These are phyloP conservation scores for Litsea cubeba DNA, from an alignment of 164 flowering plant genomes.

Conservation along the genomic window DNA sequence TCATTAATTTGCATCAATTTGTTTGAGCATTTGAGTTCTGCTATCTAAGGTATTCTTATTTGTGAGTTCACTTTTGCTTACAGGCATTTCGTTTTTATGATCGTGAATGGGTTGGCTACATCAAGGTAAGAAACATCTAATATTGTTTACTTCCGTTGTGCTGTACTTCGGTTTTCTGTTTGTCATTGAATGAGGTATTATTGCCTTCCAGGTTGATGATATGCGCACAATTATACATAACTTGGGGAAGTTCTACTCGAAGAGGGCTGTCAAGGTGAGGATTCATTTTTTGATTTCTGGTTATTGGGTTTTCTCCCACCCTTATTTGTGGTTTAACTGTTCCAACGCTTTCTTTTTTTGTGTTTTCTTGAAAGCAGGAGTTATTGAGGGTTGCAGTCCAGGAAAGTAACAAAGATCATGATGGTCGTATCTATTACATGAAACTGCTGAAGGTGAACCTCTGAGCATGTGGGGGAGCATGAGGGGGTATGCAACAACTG, in stretches of 20 bases:
- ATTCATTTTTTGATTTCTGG: not conserved
- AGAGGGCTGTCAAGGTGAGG: conserved; percentile 83
- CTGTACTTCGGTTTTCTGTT: not conserved
- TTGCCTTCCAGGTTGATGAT: conserved; percentile 73
- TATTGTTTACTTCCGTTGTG: not conserved
- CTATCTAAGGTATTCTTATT: not conserved
- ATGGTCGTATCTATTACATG: not conserved
- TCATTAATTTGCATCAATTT: not conserved
- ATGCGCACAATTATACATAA: conserved; percentile 73
- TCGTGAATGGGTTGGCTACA: conserved; percentile 69
- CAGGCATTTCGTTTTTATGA: conserved; percentile 97
- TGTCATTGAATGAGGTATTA: not conserved
- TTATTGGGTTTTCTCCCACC: not conserved
- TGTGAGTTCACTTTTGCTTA: not conserved
- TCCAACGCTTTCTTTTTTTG: not conserved
- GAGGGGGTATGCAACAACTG: not conserved
- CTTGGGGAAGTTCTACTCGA: conserved; percentile 70
- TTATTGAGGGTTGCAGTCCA: not conserved
- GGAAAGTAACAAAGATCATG: not conserved
- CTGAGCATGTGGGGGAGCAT: not conserved
- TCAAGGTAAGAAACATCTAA: conserved; percentile 44
- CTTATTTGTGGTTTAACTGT: not conserved
- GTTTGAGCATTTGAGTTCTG: not conserved
- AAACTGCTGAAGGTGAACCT: not conserved
- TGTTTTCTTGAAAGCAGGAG: not conserved